Base-by-base conservation (phyloP, 1,139 yeast genomes). In the Pichia kudriavzevii region DNA sequence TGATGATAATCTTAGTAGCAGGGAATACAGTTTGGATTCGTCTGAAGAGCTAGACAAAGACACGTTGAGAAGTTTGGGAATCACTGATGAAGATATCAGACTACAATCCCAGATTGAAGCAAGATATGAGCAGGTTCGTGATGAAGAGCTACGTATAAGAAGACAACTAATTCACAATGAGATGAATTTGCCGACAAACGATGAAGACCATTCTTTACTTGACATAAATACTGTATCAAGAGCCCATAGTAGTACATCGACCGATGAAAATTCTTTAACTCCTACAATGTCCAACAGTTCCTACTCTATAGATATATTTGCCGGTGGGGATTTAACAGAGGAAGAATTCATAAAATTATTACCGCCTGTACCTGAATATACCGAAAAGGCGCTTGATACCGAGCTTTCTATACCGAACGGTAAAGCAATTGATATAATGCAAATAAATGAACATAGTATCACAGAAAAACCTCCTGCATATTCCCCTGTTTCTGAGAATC, bases 341-440 rank as follows among this genome's bases (percentile, higher is more conserved):
- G 50, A 43, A 19, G 48, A 45, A 34, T 42, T 45, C 18, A 28
- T 48, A 1, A 43, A 42, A 5, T 35, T 43, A 8, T 27, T 50
- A 8, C 54, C 56, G 1, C 56, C 55, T 4, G 50, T 54, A 3
- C 58, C 58, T 1, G 36, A 28, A 12, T 53, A 53, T 30, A 48
- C 55, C 1, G 38, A 39, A 4, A 14, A 30, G 25, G 48, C 58
- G 0, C 36, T 44, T 7, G 47, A 49, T 3, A 26, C 52, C 1
- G 56, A 53, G 28, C 32, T 52, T 15, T 46, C 51, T 27, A 41
- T 49, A 8, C 54, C 56, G 0, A 41, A 46, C 17, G 42, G 48
- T 21, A 45, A 39, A 30, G 52, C 53, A 2, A 48, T 50, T 15
- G 48, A 52, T 24, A 49, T 52, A 4, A 34, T 47, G 13, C 30